Percentiles rank a stretch among this genome's conserved stretches.
Evolutionary conservation across 2,329 filamentous ascomycete genomes (phyloP).

Genomic region (Fusarium siculi): DNA sequence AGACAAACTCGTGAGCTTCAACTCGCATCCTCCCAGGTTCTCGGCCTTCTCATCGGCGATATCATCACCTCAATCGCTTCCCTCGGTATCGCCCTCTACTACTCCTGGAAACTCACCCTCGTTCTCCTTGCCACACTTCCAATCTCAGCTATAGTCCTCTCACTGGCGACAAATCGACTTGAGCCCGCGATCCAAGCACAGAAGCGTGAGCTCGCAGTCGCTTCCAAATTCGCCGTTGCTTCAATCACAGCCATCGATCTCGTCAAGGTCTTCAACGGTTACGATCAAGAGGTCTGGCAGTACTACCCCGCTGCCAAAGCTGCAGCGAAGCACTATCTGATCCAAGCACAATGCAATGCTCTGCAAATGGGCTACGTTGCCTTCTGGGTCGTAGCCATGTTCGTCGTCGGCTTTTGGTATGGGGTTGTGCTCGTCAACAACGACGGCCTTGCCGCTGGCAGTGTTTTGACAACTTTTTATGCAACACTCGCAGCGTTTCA

Average conservation of each 20-base stretch:
- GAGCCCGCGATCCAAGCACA: conserved; percentile 76
- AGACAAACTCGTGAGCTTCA: conserved; percentile 88
- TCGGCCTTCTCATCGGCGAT: conserved; percentile 76
- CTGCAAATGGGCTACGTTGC: conserved; percentile 78
- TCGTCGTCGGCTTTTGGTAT: conserved; percentile 92
- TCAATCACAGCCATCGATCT: conserved; percentile 81
- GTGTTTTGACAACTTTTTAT: conserved; percentile 87
- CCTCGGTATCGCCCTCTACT: conserved; percentile 77
- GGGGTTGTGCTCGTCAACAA: conserved; percentile 75
- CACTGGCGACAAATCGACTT: conserved; percentile 68
- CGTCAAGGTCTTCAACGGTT: conserved; percentile 86
- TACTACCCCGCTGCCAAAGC: conserved; percentile 68
- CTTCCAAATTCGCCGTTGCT: conserved; percentile 76
- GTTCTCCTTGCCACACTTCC: conserved; percentile 81
- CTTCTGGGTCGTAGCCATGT: conserved; percentile 80
- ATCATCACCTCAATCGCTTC: conserved; percentile 72
- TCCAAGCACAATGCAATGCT: conserved; percentile 75
- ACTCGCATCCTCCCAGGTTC: conserved; percentile 79
- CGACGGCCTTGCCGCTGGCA: conserved; percentile 68
- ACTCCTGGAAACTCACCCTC: conserved; percentile 85
- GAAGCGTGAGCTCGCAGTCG: conserved; percentile 71
- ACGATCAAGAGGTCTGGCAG: conserved; percentile 73
- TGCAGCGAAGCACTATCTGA: conserved; percentile 71
- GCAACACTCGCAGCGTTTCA: conserved; percentile 81
- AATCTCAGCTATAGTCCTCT: conserved; percentile 69